These are phyloP conservation scores for Suillus cothurnatus DNA, from an alignment of 768 basidiomycete genomes.

Conservation along the genomic window DNA sequence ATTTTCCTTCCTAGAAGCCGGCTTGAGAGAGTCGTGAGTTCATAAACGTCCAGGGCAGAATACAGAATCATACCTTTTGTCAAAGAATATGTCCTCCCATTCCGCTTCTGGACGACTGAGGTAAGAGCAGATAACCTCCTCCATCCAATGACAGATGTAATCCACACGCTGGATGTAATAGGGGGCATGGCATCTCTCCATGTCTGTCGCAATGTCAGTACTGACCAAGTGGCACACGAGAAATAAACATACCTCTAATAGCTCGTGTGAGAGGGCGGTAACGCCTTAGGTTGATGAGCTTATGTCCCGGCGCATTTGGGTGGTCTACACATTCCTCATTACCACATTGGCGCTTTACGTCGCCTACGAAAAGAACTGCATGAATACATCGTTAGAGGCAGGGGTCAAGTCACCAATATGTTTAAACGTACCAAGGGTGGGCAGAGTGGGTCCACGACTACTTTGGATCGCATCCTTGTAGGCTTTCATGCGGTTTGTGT, in stretches of 20 bases:
- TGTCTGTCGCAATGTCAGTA: slow-evolving; percentile 33
- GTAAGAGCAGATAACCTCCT: slow-evolving; percentile 31
- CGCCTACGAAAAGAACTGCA: slow-evolving; percentile 34
- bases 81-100: slow-evolving; percentile 29
- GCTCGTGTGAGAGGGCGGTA: slow-evolving; percentile 43
- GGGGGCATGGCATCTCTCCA: slow-evolving; percentile 49
- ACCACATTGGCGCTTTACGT: slow-evolving; percentile 37
- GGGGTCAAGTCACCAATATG: slow-evolving; percentile 8
- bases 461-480: slow-evolving; percentile 35
- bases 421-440: slow-evolving; percentile 7
- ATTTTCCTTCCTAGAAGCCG: neutral
- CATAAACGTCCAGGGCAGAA: neutral
- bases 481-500: slow-evolving; percentile 27
- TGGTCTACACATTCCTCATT: slow-evolving; percentile 28
- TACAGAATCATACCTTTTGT: slow-evolving; percentile 27
- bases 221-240: neutral
- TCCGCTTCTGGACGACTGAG: slow-evolving; percentile 28
- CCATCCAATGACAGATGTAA: slow-evolving; percentile 44
- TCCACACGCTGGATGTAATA: slow-evolving; percentile 40
- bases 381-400: neutral
- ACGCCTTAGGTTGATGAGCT: slow-evolving; percentile 41
- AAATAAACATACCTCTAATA: slow-evolving; percentile 36
- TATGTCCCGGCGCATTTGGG: slow-evolving; percentile 26
- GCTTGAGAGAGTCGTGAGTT: neutral
- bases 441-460: slow-evolving; percentile 31